Percentiles rank a stretch among this genome's conserved stretches.
These are phyloP conservation scores for Penicillium sp. DNA, from an alignment of 2,329 filamentous ascomycete genomes.

Conservation along the genomic window DNA sequence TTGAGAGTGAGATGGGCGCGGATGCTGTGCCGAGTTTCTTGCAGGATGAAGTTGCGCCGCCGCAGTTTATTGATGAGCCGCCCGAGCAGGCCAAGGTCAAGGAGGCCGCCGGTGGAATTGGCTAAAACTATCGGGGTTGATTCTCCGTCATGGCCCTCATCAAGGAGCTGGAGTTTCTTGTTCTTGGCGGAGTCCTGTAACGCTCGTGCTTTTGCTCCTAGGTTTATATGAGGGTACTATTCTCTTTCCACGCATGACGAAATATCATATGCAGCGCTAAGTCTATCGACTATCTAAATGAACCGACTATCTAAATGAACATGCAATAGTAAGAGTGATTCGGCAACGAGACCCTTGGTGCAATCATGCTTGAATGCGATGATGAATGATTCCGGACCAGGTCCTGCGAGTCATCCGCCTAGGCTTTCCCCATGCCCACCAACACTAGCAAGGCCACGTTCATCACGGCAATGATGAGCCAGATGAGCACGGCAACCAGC, in stretches of 20 bases:
- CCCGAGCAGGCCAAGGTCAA: constrained; percentile 77
- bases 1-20: constrained; percentile 67
- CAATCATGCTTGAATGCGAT: background rate
- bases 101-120: constrained; percentile 64
- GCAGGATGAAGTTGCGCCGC: constrained; percentile 79
- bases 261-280: constrained; percentile 1
- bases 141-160: background rate
- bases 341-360: background rate
- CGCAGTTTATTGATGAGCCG: constrained; percentile 89
- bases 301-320: background rate
- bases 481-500: constrained; percentile 62
- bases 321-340: background rate
- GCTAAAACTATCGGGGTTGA: constrained; percentile 16
- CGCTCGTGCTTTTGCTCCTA: background rate
- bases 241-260: background rate
- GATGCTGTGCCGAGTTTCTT: constrained; percentile 78
- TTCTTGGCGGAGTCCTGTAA: background rate
- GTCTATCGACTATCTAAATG: background rate
- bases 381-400: background rate
- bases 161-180: background rate
- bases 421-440: constrained; percentile 56
- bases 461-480: constrained; percentile 74
- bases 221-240: background rate
- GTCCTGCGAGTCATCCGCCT: no score
- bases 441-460: constrained; percentile 76